Percentiles rank a stretch among this genome's conserved stretches.
Conservation (phyloP, 2,329 filamentous ascomycete genomes). For the Ceratocystis harringtonii region DNA sequence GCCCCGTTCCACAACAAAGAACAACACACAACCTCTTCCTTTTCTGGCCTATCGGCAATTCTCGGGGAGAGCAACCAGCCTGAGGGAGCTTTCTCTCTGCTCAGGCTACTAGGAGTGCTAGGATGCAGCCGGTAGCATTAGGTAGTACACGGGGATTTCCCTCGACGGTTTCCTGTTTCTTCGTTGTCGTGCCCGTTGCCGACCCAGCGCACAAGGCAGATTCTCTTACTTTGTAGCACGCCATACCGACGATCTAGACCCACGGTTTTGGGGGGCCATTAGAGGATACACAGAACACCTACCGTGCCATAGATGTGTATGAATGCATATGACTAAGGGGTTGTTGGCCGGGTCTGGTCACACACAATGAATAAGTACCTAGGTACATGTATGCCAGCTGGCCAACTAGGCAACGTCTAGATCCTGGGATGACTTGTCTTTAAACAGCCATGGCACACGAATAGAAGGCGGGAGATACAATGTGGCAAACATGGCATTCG, state of each 20-base stretch:
- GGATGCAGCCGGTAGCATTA: background rate
- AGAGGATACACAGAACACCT: background rate
- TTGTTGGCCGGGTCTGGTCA: no score
- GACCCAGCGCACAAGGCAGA: background rate
- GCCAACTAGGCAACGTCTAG: background rate
- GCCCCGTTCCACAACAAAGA: background rate
- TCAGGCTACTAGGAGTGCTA: background rate
- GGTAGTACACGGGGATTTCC: background rate
- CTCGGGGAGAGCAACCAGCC: background rate
- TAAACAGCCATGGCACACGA: no score
- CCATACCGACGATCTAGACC: background rate
- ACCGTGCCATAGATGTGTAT: background rate
- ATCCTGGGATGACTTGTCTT: background rate
- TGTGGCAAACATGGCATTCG: background rate
- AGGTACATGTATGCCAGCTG: constrained; percentile 1
- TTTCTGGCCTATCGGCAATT: background rate
- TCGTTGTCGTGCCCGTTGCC: background rate
- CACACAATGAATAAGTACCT: background rate
- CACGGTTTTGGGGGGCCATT: background rate
- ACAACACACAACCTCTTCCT: background rate
- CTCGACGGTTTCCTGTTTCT: background rate
- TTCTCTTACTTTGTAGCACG: background rate
- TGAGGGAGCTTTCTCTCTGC: background rate
- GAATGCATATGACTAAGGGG: background rate
- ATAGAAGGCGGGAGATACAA: background rate